Base-by-base conservation (phyloP, 2,329 filamentous ascomycete species). In the Diaporthe ilicicola region DNA sequence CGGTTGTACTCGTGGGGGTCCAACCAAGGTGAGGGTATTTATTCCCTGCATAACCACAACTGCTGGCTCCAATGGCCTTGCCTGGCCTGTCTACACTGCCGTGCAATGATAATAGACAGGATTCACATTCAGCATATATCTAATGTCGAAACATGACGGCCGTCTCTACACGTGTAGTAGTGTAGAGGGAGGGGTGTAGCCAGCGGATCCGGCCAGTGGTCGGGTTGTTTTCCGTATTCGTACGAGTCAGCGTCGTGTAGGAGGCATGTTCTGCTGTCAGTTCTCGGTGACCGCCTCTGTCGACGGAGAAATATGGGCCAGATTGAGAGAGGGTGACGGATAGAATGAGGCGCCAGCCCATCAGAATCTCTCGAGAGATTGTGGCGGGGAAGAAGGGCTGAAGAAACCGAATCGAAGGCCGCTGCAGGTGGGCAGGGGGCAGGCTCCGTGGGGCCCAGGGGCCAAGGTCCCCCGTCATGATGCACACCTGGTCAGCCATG, bases 381-480 rank as follows among this genome's bases (percentile, higher is more conserved):
- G 53, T 59, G 66, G 66, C 66, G 66, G 66, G 66, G 66, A 68
- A 68, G 53, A 68, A 68, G 66, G 42, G 54, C 66, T 68, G 66
- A 64, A 50, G 66, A 68, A 68, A 53, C 66, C 66, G 53, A 68
- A 68, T 68, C 8, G 66, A 68, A 59, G 66, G 66, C 54, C 53
- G 39, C 53, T 44, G 55, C 42, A 29, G 32, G 55, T 51, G 46
- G 66, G 17, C 66, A 68, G 44, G 66, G 66, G 66, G 32, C 12
- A 50, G 42, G 42, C 59, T 37, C 44, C 29, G 59, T 64, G 59
- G 59, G 59, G 44, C 59, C 59, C 59, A 50, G 59, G 59, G 59
- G 44, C 29, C 59, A 48, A 29, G 39, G 56, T 15, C 24, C 56
- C 56, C 56, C 56, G 56, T 61, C 56, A 61, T 46, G 56, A 61